Conservation (phyloP, 2,329 filamentous ascomycete species). For the Paracoccidioides lutzii region DNA sequence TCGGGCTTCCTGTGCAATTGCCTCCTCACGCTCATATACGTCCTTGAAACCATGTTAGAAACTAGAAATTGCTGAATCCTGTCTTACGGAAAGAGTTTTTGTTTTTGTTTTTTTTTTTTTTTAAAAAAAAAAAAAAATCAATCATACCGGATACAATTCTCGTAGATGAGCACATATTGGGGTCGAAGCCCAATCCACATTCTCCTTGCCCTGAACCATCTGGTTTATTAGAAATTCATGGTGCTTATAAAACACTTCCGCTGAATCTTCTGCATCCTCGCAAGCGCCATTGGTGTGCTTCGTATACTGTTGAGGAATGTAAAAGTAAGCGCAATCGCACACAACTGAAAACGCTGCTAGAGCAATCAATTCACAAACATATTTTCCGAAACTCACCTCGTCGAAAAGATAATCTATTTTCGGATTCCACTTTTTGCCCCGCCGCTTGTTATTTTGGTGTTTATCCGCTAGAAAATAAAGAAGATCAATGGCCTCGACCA, state of each 20-base stretch:
- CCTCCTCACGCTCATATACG: conserved; percentile 4
- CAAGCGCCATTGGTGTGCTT: conserved; percentile 30
- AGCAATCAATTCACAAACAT: neutral
- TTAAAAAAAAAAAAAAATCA: neutral
- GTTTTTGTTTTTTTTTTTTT: neutral
- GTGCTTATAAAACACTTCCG: conserved; percentile 34
- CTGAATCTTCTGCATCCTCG: conserved; percentile 34
- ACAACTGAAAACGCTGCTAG: neutral
- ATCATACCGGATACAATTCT: conserved; percentile 29
- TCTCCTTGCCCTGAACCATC: conserved; percentile 35
- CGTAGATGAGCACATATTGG: conserved; percentile 33
- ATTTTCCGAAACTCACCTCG: conserved; percentile 21
- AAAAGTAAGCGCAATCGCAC: neutral
- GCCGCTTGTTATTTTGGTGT: conserved; percentile 31
- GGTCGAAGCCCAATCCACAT: conserved; percentile 33
- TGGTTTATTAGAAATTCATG: conserved; percentile 34
- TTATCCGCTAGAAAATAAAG: conserved; percentile 51
- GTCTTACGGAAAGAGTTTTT: neutral
- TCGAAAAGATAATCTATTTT: conserved; percentile 28
- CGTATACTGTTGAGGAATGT: conserved; percentile 23
- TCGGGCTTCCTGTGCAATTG: conserved; percentile 10
- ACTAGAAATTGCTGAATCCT: neutral
- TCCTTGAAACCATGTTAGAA: conserved; percentile 5
- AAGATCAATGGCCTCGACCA: conserved; percentile 46
- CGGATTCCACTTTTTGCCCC: conserved; percentile 22